These are phyloP conservation scores for Paecilomyces sp. DNA, from an alignment of 2,329 filamentous ascomycete genomes.

Conservation along the genomic window DNA sequence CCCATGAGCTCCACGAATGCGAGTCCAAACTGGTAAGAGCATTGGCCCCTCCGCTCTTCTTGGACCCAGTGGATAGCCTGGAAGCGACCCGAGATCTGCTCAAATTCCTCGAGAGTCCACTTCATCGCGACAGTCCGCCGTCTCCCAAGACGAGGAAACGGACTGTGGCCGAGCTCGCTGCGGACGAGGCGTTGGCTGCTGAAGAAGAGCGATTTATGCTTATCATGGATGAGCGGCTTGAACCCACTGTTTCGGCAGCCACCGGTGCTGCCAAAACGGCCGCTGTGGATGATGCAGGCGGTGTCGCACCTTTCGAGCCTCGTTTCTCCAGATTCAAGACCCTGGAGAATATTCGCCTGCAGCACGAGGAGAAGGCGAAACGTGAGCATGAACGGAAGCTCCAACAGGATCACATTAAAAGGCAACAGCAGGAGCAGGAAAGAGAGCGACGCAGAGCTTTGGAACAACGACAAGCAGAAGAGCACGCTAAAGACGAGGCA, in stretches of 20 bases:
- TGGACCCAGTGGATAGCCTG: slow-evolving; percentile 66
- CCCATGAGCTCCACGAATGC: slow-evolving; percentile 62
- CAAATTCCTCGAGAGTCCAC: slow-evolving; percentile 64
- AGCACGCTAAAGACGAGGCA: slow-evolving; percentile 33
- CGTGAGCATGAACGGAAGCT: slow-evolving; percentile 41
- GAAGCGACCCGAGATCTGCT: slow-evolving; percentile 67
- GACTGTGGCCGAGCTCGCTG: slow-evolving; percentile 88
- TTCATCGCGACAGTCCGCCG: slow-evolving; percentile 69
- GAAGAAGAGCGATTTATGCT: slow-evolving; percentile 91
- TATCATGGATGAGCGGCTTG: slow-evolving; percentile 75
- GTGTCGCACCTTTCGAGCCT: slow-evolving; percentile 68
- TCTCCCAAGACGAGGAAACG: slow-evolving; percentile 85
- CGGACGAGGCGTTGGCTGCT: slow-evolving; percentile 85
- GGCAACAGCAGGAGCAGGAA: slow-evolving; percentile 42
- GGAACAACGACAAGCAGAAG: slow-evolving; percentile 38
- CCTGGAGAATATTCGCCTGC: slow-evolving; percentile 73
- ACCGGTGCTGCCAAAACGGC: slow-evolving; percentile 50
- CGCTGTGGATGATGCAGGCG: slow-evolving; percentile 65
- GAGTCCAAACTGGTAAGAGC: slow-evolving; percentile 70
- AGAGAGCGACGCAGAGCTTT: slow-evolving; percentile 41
- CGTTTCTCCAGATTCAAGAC: slow-evolving; percentile 89
- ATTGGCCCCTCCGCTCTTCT: slow-evolving; percentile 65
- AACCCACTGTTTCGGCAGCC: slow-evolving; percentile 51
- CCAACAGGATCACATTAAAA: slow-evolving; percentile 43
- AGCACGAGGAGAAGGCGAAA: slow-evolving; percentile 62